phyloP scores from a whole-genome alignment of 1,284 basidiomycete species.

The Ustilago crameri region DNA sequence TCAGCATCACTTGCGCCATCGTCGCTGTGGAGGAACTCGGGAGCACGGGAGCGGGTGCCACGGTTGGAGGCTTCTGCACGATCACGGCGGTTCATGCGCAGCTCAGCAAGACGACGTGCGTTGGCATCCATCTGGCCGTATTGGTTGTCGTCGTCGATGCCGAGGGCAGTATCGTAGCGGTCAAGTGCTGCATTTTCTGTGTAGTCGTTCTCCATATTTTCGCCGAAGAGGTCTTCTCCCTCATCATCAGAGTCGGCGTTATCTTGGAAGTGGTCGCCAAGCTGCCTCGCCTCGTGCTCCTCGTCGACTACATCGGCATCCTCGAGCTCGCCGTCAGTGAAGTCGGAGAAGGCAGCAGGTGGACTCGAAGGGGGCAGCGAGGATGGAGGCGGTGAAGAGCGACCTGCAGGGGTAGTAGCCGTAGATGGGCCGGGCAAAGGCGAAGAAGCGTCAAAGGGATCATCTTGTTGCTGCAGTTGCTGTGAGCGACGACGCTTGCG shows the following conservation, averaged over 20 bases:
- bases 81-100: constrained; percentile 88
- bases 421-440: constrained; percentile 43
- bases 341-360: constrained; percentile 61
- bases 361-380: constrained; percentile 64
- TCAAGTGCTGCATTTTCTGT: constrained; percentile 84
- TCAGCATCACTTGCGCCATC: constrained; percentile 69
- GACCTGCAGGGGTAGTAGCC: constrained; percentile 43
- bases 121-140: constrained; percentile 78
- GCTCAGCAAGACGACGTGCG: constrained; percentile 85
- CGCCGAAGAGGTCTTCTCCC: constrained; percentile 92
- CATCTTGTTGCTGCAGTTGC: constrained; percentile 31
- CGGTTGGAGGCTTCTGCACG: constrained; percentile 75
- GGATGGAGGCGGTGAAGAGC: constrained; percentile 61
- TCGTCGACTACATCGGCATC: constrained; percentile 60
- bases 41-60: constrained; percentile 77
- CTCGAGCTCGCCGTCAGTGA: constrained; percentile 59
- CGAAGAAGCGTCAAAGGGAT: constrained; percentile 48
- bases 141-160: constrained; percentile 83
- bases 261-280: constrained; percentile 72
- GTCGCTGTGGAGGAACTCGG: constrained; percentile 82
- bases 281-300: constrained; percentile 53
- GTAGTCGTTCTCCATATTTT: constrained; percentile 84
- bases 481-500: constrained; percentile 58
- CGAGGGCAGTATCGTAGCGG: constrained; percentile 81
- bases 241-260: constrained; percentile 77